phyloP scores from a whole-genome alignment of 106 monocot species.

The Agapanthus africanus region DNA sequence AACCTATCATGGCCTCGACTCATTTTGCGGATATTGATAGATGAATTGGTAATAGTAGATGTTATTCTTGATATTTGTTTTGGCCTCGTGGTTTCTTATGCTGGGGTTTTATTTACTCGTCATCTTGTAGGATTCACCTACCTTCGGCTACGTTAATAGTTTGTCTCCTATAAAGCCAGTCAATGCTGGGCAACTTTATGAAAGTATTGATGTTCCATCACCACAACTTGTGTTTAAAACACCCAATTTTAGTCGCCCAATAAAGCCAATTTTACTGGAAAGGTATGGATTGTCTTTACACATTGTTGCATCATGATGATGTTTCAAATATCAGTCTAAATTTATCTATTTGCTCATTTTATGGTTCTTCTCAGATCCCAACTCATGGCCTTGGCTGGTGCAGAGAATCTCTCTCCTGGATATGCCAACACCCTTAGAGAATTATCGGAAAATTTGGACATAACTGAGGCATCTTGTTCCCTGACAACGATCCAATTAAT shows the following conservation, averaged over 20 bases:
- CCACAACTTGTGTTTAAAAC: conserved; percentile 43
- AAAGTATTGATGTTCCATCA: conserved; percentile 30
- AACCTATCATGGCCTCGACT: background rate
- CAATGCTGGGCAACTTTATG: conserved; percentile 12
- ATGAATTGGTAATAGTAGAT: background rate
- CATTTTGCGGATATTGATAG: background rate
- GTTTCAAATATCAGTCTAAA: too few relatives aligned
- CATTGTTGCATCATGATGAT: background rate
- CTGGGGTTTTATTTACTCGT: background rate
- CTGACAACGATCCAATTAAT: too few relatives aligned
- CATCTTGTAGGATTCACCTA: conserved; percentile 45
- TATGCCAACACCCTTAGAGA: background rate
- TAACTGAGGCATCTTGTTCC: background rate
- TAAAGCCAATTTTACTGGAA: conserved; percentile 15
- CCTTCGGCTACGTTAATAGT: conserved; percentile 21
- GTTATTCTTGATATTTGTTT: background rate
- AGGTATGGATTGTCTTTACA: conserved; percentile 25
- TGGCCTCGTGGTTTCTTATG: background rate
- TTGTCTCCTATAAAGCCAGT: conserved; percentile 38
- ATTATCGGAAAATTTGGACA: background rate
- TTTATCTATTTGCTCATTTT: too few relatives aligned
- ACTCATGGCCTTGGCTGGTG: background rate
- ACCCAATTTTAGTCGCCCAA: conserved; percentile 22
- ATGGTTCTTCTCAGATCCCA: conserved; percentile 25
- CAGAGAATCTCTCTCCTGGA: conserved; percentile 6